phyloP scores from a whole-genome alignment of 805 yeast species.

The Pichia eremophila region DNA sequence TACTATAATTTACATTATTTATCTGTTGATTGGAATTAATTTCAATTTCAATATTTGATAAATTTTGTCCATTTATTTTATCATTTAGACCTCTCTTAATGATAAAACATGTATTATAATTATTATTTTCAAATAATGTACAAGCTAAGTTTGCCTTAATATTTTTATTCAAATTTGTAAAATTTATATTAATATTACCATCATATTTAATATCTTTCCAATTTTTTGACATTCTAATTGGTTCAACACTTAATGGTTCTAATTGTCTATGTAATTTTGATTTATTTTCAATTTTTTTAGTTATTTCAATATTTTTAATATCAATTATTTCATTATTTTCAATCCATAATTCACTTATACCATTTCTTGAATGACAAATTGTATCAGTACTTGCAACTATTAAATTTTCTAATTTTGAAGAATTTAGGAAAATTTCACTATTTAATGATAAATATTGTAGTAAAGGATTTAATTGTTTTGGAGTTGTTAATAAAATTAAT shows the following conservation, averaged over 20 bases:
- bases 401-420: conserved; percentile 8
- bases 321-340: conserved; percentile 5
- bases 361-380: conserved; percentile 17
- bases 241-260: conserved; percentile 13
- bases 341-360: conserved; percentile 22
- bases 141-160: conserved; percentile 15
- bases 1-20: conserved; percentile 4
- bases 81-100: conserved; percentile 1
- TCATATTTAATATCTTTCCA: conserved; percentile 12
- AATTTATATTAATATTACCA: conserved; percentile 5
- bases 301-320: conserved; percentile 8
- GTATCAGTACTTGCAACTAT: conserved; percentile 23
- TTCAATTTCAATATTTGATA: conserved; percentile 1
- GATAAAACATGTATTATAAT: conserved; percentile 19
- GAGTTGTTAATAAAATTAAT: conserved; percentile 22
- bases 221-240: conserved; percentile 12
- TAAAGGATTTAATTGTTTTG: conserved; percentile 15
- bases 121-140: conserved; percentile 20
- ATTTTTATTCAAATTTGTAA: not conserved
- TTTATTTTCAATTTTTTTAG: conserved; percentile 3
- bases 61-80: conserved; percentile 3
- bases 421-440: not conserved
- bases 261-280: not conserved
- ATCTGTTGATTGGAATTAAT: not conserved
- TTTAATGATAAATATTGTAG: not conserved